phyloP scores from a whole-genome alignment of 2,329 filamentous ascomycete species.

The Penicillium glabrum region DNA sequence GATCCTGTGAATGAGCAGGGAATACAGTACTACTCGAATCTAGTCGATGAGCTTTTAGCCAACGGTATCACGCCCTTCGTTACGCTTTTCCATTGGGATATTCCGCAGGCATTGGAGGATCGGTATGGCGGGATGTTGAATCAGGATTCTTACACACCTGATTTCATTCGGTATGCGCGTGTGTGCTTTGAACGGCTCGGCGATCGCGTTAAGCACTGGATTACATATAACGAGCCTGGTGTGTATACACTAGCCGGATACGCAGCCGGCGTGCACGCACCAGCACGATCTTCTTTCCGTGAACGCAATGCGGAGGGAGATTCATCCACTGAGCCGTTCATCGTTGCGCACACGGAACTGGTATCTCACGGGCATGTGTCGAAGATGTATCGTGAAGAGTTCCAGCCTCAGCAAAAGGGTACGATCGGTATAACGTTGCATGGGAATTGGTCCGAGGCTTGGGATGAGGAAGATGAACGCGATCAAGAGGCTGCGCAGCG shows the following conservation, averaged over 20 bases:
- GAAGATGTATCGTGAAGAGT: constrained; percentile 73
- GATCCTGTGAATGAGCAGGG: constrained; percentile 75
- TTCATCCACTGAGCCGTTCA: constrained; percentile 68
- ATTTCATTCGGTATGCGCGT: constrained; percentile 76
- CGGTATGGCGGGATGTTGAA: constrained; percentile 76
- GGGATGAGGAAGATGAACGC: constrained; percentile 68
- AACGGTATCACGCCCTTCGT: constrained; percentile 74
- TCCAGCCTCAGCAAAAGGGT: constrained; percentile 67
- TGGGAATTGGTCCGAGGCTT: constrained; percentile 72
- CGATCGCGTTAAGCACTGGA: constrained; percentile 77
- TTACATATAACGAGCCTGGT: constrained; percentile 83
- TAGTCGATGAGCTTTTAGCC: constrained; percentile 71
- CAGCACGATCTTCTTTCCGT: constrained; percentile 63
- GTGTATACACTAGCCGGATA: constrained; percentile 77
- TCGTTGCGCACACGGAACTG: constrained; percentile 73
- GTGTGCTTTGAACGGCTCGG: constrained; percentile 69
- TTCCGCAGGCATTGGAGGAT: constrained; percentile 71
- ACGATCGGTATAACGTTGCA: constrained; percentile 81
- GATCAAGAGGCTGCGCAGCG: constrained; percentile 72
- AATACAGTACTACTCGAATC: constrained; percentile 71
- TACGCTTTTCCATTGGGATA: constrained; percentile 81
- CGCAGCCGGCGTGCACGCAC: constrained; percentile 71
- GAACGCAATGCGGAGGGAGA: background rate
- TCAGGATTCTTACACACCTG: constrained; percentile 71
- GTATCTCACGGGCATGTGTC: constrained; percentile 73